Percentiles rank a stretch among this genome's conserved stretches.
phyloP scores from a whole-genome alignment of 2,329 filamentous ascomycete species.

The Phialemoniopsis sp. region DNA sequence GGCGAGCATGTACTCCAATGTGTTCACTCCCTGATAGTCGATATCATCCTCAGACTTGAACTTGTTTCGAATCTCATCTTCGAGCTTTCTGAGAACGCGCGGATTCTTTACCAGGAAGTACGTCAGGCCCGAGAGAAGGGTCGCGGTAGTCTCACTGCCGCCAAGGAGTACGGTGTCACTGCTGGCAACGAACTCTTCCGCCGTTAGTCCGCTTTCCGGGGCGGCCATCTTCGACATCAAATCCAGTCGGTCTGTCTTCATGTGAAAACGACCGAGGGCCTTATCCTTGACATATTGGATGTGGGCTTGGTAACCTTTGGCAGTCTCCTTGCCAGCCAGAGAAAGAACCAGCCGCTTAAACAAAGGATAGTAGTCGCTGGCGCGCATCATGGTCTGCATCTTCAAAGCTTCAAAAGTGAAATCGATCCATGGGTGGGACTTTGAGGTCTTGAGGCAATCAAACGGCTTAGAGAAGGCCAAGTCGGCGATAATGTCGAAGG shows the following conservation, averaged over 20 bases:
- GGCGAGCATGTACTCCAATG: constrained; percentile 26
- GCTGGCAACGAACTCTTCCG: constrained; percentile 18
- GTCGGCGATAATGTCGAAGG: constrained; percentile 36
- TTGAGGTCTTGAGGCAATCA: constrained; percentile 22
- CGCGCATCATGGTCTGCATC: constrained; percentile 6
- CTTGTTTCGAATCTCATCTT: constrained; percentile 20
- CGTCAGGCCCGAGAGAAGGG: constrained; percentile 6
- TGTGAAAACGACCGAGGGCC: no score
- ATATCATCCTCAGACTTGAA: constrained; percentile 23
- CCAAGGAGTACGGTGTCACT: constrained; percentile 13
- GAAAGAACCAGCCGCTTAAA: constrained; percentile 1
- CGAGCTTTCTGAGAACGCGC: constrained; percentile 13
- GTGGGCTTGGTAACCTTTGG: no score
- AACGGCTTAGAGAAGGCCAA: constrained; percentile 39
- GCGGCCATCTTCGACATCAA: no score
- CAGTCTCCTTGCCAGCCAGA: background rate
- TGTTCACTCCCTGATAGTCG: constrained; percentile 16
- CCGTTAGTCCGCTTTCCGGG: no score
- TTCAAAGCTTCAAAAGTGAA: constrained; percentile 14
- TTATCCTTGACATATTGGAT: no score
- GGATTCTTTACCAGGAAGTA: constrained; percentile 5
- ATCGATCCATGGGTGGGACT: constrained; percentile 17
- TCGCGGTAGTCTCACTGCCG: constrained; percentile 18
- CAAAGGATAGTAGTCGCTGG: no score
- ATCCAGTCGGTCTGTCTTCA: constrained; percentile 8